phyloP scores from a whole-genome alignment of 2,329 filamentous ascomycete genomes.

The Aureobasidium vineae region DNA sequence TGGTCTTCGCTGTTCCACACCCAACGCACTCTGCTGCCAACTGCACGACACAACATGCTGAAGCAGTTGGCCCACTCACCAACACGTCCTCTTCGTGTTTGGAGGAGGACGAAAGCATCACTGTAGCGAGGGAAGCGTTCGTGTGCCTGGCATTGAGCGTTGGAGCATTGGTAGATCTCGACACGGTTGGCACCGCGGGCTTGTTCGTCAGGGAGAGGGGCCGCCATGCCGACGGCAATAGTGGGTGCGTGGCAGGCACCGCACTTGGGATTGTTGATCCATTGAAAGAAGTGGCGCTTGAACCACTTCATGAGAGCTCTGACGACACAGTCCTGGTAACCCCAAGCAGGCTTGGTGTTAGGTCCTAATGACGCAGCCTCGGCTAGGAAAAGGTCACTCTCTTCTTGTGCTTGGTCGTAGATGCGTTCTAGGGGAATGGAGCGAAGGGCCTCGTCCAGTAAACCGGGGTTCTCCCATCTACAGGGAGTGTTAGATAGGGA shows the following conservation, averaged over 20 bases:
- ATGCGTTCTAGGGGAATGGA: slow-evolving; percentile 86
- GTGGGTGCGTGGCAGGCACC: slow-evolving; percentile 78
- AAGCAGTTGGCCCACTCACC: slow-evolving; percentile 99
- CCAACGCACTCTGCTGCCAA: slow-evolving; percentile 90
- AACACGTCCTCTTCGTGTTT: slow-evolving; percentile 79
- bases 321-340: slow-evolving; percentile 96
- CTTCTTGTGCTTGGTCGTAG: slow-evolving; percentile 91
- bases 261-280: slow-evolving; percentile 94
- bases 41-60: slow-evolving; percentile 92
- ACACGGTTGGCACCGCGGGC: slow-evolving; percentile 84
- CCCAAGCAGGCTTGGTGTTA: slow-evolving; percentile 81
- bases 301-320: slow-evolving; percentile 92
- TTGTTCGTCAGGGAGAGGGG: slow-evolving; percentile 82
- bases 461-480: slow-evolving; percentile 93
- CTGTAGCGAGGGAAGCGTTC: slow-evolving; percentile 94
- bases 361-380: slow-evolving; percentile 84
- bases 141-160: slow-evolving; percentile 68
- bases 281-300: slow-evolving; percentile 90
- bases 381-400: slow-evolving; percentile 80
- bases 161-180: slow-evolving; percentile 86
- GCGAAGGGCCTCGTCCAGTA: slow-evolving; percentile 86
- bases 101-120: slow-evolving; percentile 88
- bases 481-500: slow-evolving; percentile 83
- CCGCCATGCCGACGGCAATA: slow-evolving; percentile 75
- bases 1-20: slow-evolving; percentile 98